phyloP scores from a whole-genome alignment of 2,329 filamentous ascomycete genomes.

The Xylariaceae sp. region DNA sequence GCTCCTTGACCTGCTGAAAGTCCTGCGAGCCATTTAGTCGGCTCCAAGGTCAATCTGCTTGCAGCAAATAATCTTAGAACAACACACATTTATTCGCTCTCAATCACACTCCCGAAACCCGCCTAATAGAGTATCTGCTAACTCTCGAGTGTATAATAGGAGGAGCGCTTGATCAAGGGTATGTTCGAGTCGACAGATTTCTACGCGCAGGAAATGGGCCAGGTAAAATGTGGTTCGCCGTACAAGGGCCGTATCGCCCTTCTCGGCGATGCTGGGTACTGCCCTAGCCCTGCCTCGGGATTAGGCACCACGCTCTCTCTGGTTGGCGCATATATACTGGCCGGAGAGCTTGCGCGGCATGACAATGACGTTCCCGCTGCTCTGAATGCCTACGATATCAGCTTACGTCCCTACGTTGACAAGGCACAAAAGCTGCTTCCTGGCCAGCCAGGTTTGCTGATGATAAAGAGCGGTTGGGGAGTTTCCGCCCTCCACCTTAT shows the following conservation, averaged over 20 bases:
- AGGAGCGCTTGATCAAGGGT: conserved; percentile 20
- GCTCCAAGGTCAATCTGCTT: too few relatives aligned
- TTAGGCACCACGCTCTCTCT: conserved; percentile 55
- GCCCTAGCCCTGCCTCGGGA: conserved; percentile 51
- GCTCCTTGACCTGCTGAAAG: too few relatives aligned
- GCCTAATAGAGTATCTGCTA: too few relatives aligned
- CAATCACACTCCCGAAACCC: too few relatives aligned
- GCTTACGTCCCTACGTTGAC: conserved; percentile 48
- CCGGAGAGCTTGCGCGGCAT: conserved; percentile 51
- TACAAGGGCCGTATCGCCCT: conserved; percentile 51
- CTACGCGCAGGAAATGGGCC: conserved; percentile 48
- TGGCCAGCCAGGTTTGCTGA: conserved; percentile 25
- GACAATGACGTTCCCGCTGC: conserved; percentile 36
- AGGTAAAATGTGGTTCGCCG: conserved; percentile 48
- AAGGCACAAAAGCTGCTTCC: conserved; percentile 41
- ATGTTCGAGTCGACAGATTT: conserved; percentile 37
- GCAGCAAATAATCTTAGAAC: too few relatives aligned
- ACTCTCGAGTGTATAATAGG: too few relatives aligned
- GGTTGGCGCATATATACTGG: conserved; percentile 57
- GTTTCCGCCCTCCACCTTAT: conserved; percentile 22
- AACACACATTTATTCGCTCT: too few relatives aligned
- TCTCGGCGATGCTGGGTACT: conserved; percentile 58
- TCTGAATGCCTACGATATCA: conserved; percentile 47
- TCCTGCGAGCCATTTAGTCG: too few relatives aligned
- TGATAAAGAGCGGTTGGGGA: conserved; percentile 25